phyloP scores from a whole-genome alignment of 108 stramenopile genomes.

The Parietichytrium sp. region DNA sequence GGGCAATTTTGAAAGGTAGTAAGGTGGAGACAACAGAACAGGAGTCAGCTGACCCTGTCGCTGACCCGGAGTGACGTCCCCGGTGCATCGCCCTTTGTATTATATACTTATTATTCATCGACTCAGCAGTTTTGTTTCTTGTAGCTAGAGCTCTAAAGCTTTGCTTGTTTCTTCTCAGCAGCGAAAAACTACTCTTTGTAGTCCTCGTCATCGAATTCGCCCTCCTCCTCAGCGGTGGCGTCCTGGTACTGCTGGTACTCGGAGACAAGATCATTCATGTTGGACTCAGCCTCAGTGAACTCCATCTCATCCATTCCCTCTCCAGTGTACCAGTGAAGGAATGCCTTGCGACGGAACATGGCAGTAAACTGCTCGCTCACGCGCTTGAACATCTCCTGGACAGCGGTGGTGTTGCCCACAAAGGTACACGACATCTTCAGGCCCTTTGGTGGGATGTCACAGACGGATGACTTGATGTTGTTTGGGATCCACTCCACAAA shows the following conservation, averaged over 20 bases:
- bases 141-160: too few relatives aligned
- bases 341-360: constrained; percentile 91
- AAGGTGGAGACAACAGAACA: too few relatives aligned
- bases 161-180: too few relatives aligned
- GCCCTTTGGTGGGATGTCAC: constrained; percentile 94
- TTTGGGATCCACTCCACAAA: constrained; percentile 99
- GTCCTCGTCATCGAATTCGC: constrained; percentile 70
- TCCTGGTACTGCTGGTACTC: constrained; percentile 88
- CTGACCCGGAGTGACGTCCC: too few relatives aligned
- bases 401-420: constrained; percentile 90
- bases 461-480: constrained; percentile 97
- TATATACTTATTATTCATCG: too few relatives aligned
- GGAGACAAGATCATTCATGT: constrained; percentile 76
- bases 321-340: constrained; percentile 87
- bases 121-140: too few relatives aligned
- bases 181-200: constrained; percentile 42
- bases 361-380: constrained; percentile 82
- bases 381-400: constrained; percentile 88
- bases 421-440: constrained; percentile 79
- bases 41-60: too few relatives aligned
- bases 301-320: constrained; percentile 78
- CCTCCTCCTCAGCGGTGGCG: constrained; percentile 73
- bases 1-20: too few relatives aligned
- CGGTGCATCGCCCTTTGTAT: too few relatives aligned
- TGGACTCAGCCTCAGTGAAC: constrained; percentile 79